Base-by-base conservation (phyloP, 768 basidiomycete species). In the Suillus subaureus region DNA sequence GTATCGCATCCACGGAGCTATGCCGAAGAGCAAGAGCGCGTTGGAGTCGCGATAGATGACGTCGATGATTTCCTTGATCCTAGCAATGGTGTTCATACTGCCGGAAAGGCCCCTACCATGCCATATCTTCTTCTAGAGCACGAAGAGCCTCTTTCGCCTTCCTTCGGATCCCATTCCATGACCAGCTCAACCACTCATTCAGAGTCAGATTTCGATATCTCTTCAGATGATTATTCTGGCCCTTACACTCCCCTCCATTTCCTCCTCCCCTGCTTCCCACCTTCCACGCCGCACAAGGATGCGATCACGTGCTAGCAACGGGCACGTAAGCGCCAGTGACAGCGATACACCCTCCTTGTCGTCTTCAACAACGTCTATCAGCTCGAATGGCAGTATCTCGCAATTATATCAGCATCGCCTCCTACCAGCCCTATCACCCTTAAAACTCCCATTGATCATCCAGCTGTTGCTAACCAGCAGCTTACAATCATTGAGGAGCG, bases 301-400 rank as follows among this genome's bases (percentile, higher is more conserved):
- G 45, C 70, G 72, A 7, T 65, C 74, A 33, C 73, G 70, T 45
- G 73, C 75, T 12, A 70, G 71, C 56, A 71, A 77, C 6, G 69
- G 71, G 52, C 64, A 60, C 61, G 61, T 78, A 28, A 75, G 77
- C 49, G 62, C 71, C 23, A 76, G 79, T 62, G 80, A 80, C 65
- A 82, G 80, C 60, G 82, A 84, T 64, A 81, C 80, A n/a, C 83
- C 83, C n/a, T 83, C 85, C 12, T 75, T 86, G 60, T 75, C 79
- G 37, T 82, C 82, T 58, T 83, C 80, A 35, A 74, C 69, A 49
- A 73, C 72, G 9, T 82, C 81, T 2, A 72, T 70, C 64, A 80
- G 79, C 61, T 82, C 81, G 5, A 71, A 72, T 4, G 69, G 73
- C 39, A 73, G 73, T 61, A 65, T 63, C 26, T 80, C 79, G 3